These are phyloP conservation scores for Saccharomycodes ludwigii DNA, from an alignment of 805 yeast genomes.

Conservation along the genomic window DNA sequence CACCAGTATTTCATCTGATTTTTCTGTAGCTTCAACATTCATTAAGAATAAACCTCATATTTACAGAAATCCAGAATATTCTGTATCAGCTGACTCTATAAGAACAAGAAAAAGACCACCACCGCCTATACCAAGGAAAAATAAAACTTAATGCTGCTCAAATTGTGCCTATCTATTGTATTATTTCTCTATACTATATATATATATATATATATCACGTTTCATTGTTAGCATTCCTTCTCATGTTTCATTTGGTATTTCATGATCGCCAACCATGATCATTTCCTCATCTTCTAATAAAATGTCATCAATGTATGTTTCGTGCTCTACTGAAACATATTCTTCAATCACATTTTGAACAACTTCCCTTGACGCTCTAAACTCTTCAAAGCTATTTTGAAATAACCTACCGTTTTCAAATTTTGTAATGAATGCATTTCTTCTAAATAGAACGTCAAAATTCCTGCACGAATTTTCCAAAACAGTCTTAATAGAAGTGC, in stretches of 20 bases:
- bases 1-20: constrained; percentile 15
- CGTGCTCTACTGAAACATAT: constrained; percentile 59
- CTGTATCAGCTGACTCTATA: background rate
- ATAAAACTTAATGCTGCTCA: background rate
- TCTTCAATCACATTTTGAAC: constrained; percentile 69
- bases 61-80: background rate
- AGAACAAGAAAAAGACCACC: constrained; percentile 1
- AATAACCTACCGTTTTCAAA: constrained; percentile 38
- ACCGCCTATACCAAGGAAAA: constrained; percentile 1
- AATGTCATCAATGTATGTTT: constrained; percentile 28
- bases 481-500: constrained; percentile 59
- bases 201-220: background rate
- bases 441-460: constrained; percentile 65
- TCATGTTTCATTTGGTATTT: background rate
- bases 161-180: no score
- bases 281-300: constrained; percentile 25
- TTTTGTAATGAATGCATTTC: constrained; percentile 75
- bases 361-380: constrained; percentile 62
- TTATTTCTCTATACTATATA: no score
- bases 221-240: background rate
- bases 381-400: constrained; percentile 42
- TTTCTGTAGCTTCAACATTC: constrained; percentile 3
- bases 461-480: constrained; percentile 58
- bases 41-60: background rate
- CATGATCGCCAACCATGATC: constrained; percentile 12